A percentile compares a stretch with the other conserved stretches of the same genome.
These are phyloP conservation scores for Penicillium sp. DNA, from an alignment of 2,329 filamentous ascomycete species.

Conservation along the genomic window DNA sequence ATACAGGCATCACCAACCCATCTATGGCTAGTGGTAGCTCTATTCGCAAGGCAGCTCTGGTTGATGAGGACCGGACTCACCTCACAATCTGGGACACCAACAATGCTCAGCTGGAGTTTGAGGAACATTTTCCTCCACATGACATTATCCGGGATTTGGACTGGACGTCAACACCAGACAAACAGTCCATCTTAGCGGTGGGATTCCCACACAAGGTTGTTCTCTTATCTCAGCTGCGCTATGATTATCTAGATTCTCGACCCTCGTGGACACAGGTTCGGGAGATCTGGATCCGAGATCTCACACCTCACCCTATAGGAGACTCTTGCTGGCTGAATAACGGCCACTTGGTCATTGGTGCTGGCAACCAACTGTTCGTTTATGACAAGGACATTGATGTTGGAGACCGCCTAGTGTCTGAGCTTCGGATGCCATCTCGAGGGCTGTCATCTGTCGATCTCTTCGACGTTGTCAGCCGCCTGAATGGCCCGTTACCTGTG, in stretches of 20 bases:
- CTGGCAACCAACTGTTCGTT: constrained; percentile 87
- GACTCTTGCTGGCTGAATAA: constrained; percentile 89
- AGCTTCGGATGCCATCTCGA: constrained; percentile 51
- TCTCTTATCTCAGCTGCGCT: constrained; percentile 81
- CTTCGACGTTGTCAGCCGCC: constrained; percentile 75
- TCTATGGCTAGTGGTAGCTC: constrained; percentile 81
- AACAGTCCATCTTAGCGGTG: constrained; percentile 86
- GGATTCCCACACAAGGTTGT: constrained; percentile 85
- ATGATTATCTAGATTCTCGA: constrained; percentile 83
- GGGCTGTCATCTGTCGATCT: constrained; percentile 62
- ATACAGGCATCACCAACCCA: constrained; percentile 71
- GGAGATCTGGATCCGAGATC: constrained; percentile 75
- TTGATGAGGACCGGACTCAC: constrained; percentile 69
- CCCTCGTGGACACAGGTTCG: constrained; percentile 87
- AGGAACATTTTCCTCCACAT: constrained; percentile 69
- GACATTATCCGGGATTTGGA: constrained; percentile 83
- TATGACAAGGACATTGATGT: constrained; percentile 73
- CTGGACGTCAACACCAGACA: constrained; percentile 89
- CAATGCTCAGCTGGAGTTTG: constrained; percentile 76
- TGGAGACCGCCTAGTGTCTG: constrained; percentile 59
- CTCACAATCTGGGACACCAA: constrained; percentile 91
- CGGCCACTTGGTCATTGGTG: constrained; percentile 81
- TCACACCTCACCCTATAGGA: constrained; percentile 86
- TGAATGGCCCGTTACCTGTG: constrained; percentile 84
- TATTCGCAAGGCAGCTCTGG: constrained; percentile 80